Percentiles rank a stretch among this genome's conserved stretches.
phyloP scores from a whole-genome alignment of 148 eudicot species.

The Simmondsia chinensis region DNA sequence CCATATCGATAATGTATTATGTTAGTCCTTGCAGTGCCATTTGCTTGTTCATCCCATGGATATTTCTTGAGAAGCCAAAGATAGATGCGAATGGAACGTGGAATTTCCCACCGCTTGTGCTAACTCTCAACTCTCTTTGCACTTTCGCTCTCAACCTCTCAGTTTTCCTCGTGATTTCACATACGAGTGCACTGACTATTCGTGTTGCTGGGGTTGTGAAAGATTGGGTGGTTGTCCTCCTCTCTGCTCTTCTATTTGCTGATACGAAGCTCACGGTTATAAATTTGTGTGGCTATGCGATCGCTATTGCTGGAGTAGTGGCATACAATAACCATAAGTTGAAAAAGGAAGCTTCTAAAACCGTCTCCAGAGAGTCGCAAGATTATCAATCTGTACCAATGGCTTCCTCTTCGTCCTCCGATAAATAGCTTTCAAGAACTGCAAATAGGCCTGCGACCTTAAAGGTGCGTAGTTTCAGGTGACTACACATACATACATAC shows the following conservation, averaged over 20 bases:
- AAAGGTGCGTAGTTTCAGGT: no score
- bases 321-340: constrained; percentile 89
- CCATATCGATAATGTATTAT: constrained; percentile 91
- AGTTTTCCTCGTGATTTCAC: constrained; percentile 88
- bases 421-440: constrained; percentile 15
- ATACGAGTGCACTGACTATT: constrained; percentile 95
- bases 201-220: constrained; percentile 99
- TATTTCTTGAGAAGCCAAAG: constrained; percentile 91
- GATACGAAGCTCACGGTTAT: constrained; percentile 85
- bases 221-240: constrained; percentile 97
- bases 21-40: constrained; percentile 97
- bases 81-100: constrained; percentile 76
- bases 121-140: constrained; percentile 78
- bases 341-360: constrained; percentile 60
- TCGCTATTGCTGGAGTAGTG: constrained; percentile 92
- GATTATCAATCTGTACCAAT: constrained; percentile 34
- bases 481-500: no score
- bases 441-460: neutral
- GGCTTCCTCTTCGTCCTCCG: constrained; percentile 37
- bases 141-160: constrained; percentile 97
- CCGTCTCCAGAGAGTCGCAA: constrained; percentile 31
- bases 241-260: constrained; percentile 92
- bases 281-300: constrained; percentile 87
- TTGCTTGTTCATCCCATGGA: constrained; percentile 94
- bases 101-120: constrained; percentile 66